A percentile compares a stretch with the other conserved stretches of the same genome.
These are phyloP conservation scores for Podaxis pistillaris DNA, from an alignment of 768 basidiomycete genomes.

Conservation along the genomic window DNA sequence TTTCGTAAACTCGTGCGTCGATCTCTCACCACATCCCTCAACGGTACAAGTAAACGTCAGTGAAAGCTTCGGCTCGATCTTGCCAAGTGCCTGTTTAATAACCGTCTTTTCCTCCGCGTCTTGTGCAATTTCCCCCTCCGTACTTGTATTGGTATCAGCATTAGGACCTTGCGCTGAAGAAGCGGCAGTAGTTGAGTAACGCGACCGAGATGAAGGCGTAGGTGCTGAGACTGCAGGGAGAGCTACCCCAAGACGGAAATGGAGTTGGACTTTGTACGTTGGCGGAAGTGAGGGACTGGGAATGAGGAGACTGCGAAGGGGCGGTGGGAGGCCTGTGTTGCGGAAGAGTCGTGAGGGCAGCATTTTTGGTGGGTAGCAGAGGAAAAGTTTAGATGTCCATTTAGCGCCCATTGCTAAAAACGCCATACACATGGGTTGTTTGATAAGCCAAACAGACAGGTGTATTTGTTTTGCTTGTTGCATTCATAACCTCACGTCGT, in stretches of 20 bases:
- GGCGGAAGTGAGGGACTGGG: constrained; percentile 35
- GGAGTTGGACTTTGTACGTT: constrained; percentile 31
- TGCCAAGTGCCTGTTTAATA: background rate
- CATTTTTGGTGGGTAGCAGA: constrained; percentile 30
- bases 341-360: constrained; percentile 45
- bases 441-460: background rate
- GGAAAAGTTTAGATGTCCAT: background rate
- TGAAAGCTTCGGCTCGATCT: constrained; percentile 57
- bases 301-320: constrained; percentile 38
- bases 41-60: constrained; percentile 90
- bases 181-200: constrained; percentile 9
- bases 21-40: constrained; percentile 65
- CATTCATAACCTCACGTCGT: no score
- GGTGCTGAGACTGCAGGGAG: constrained; percentile 11
- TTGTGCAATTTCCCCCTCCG: background rate
- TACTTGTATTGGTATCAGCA: background rate
- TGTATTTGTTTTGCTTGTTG: no score
- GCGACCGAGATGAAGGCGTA: constrained; percentile 14
- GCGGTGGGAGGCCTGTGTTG: constrained; percentile 42
- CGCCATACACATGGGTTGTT: background rate
- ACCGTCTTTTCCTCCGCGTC: constrained; percentile 1
- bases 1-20: constrained; percentile 85
- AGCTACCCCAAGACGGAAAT: constrained; percentile 29
- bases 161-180: background rate
- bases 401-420: background rate